phyloP scores from a whole-genome alignment of 805 yeast species.

The Yarrowia alimentaria region DNA sequence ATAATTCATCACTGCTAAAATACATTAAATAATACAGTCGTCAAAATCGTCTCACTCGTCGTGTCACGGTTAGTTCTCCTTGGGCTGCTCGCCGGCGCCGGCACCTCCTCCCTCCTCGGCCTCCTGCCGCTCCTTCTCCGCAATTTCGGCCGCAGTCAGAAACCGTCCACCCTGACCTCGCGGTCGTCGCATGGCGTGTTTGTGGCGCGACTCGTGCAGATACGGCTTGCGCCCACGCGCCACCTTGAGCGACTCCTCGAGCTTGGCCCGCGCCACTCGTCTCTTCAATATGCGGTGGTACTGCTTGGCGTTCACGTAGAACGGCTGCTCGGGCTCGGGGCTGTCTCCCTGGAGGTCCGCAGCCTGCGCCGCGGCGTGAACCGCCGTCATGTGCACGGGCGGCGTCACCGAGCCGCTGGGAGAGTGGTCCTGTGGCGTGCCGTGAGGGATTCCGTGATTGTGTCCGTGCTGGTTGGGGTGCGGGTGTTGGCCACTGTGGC shows the following conservation, averaged over 20 bases:
- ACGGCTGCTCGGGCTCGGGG: conserved; percentile 70
- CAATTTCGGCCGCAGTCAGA: conserved; percentile 84
- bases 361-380: not conserved
- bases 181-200: conserved; percentile 98
- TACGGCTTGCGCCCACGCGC: conserved; percentile 92
- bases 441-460: conserved; percentile 13
- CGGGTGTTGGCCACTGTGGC: conserved; percentile 4
- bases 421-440: conserved; percentile 8
- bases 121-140: conserved; percentile 51
- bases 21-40: conserved; percentile 19
- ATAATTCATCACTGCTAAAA: conserved; percentile 27
- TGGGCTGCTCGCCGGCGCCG: not conserved
- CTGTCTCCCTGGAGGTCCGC: conserved; percentile 12
- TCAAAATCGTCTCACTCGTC: not conserved
- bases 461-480: no score
- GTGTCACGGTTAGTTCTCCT: no score
- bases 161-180: conserved; percentile 99
- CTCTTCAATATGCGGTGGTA: conserved; percentile 92
- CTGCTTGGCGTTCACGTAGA: conserved; percentile 96
- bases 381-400: not conserved
- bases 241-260: conserved; percentile 83
- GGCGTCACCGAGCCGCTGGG: not conserved
- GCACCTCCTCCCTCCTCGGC: conserved; percentile 33
- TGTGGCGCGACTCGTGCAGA: conserved; percentile 93
- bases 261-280: conserved; percentile 86